Evolutionary conservation across 2,329 filamentous ascomycete species (phyloP).

Genomic region (Calonectria multiphialidica): DNA sequence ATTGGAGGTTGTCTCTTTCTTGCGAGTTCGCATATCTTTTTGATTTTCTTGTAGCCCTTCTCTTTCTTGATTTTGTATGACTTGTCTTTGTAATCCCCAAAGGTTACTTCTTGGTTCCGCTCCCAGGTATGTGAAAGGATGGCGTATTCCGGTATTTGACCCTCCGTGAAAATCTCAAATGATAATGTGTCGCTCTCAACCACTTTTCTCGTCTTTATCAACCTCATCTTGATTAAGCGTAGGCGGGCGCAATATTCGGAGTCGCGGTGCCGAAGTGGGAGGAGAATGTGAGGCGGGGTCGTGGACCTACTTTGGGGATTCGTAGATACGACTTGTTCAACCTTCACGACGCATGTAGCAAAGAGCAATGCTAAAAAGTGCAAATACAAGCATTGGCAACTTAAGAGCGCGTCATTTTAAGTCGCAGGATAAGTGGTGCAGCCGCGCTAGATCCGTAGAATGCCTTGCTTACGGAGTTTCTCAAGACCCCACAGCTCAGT

Average conservation of each 20-base stretch:
- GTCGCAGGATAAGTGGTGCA: background rate
- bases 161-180: background rate
- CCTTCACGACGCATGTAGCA: too few relatives aligned
- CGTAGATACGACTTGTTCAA: background rate
- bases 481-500: background rate
- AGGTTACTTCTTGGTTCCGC: background rate
- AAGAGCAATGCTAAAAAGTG: background rate
- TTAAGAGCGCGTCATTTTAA: background rate
- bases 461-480: background rate
- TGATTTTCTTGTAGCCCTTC: slow-evolving; percentile 6
- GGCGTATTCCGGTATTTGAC: background rate
- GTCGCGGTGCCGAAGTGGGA: too few relatives aligned
- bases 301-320: too few relatives aligned
- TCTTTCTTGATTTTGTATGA: background rate
- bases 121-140: slow-evolving; percentile 11
- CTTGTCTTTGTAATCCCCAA: slow-evolving; percentile 1
- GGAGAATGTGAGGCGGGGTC: background rate
- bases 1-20: background rate
- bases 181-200: background rate
- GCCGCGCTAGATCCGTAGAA: background rate
- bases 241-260: background rate
- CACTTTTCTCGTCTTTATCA: slow-evolving; percentile 3
- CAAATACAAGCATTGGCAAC: background rate
- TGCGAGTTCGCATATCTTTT: background rate
- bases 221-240: background rate